Percentiles rank a stretch among this genome's conserved stretches.
phyloP scores from a whole-genome alignment of 345 rosid species.

The Brassica cretica region DNA sequence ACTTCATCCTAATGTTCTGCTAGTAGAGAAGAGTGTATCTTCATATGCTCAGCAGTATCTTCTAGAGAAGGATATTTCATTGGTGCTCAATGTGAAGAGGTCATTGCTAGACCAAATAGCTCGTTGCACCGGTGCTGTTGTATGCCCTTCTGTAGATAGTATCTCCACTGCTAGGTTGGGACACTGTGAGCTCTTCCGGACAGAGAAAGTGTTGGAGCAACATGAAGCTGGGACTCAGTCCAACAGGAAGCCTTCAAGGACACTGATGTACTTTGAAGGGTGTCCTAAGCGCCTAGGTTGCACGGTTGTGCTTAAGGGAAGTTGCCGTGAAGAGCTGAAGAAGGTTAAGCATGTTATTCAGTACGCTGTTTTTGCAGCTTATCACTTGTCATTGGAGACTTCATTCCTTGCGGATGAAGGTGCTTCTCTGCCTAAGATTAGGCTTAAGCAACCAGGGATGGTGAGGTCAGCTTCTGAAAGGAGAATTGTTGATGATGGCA shows the following conservation, averaged over 20 bases:
- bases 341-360: conserved; percentile 89
- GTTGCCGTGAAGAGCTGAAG: conserved; percentile 78
- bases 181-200: conserved; percentile 78
- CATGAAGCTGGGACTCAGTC: conserved; percentile 65
- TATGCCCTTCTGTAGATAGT: conserved; percentile 69
- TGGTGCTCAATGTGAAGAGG: conserved; percentile 86
- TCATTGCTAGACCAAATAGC: conserved; percentile 86
- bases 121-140: conserved; percentile 80
- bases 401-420: conserved; percentile 99
- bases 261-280: conserved; percentile 98
- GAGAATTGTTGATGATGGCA: conserved; percentile 41
- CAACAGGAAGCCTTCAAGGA: conserved; percentile 77
- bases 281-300: conserved; percentile 98
- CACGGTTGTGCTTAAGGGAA: conserved; percentile 64
- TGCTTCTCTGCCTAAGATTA: conserved; percentile 81
- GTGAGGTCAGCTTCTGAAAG: conserved; percentile 45
- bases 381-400: conserved; percentile 90
- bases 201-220: conserved; percentile 76
- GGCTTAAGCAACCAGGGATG: conserved; percentile 42
- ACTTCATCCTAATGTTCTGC: conserved; percentile 85
- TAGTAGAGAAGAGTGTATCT: conserved; percentile 95
- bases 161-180: conserved; percentile 68
- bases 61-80: conserved; percentile 81
- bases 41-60: conserved; percentile 81
- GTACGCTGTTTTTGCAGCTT: conserved; percentile 94